Base-by-base conservation (phyloP, 257 asterid genomes). In the Solanum sparsipilum region DNA sequence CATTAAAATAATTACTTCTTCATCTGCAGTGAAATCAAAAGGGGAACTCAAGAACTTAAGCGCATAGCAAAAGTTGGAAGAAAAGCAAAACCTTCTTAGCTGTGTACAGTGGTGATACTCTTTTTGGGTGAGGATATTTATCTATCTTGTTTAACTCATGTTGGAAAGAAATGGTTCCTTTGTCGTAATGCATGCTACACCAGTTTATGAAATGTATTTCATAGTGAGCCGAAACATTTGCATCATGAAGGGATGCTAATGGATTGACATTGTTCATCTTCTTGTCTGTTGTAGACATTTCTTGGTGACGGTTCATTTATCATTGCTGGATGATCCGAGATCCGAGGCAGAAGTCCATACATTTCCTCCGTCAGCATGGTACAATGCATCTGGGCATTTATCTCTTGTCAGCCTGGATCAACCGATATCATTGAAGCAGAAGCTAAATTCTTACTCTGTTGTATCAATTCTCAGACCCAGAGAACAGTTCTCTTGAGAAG, bases 41-140 rank as follows among this genome's bases (percentile, higher is more conserved):
- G 46, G 21, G 98, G 96, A 88, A 92, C 89, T n/a, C 94, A 91
- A 60, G 95, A 94, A 86, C 98, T 95, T 67, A 94, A 88, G 93
- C 96, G 98, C 86, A 88, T 92, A 44, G 20, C 95, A 21, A 95
- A 89, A 91, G 88, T 91, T 84, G 95, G 95, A 81, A 92, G 89
- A 83, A 96, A 95, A 87, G 81, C 95, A 25, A 96, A 96, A 93
- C 96, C 95, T 81, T 94, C 95, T 85, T 96, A 93, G 91, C 83
- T 84, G 87, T 75, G 70, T 48, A 82, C 85, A 48, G 70, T 23
- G 11, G n/a, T 31, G 85, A 82, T 29, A 29, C 85, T 48, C 63
- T 29, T 81, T 48, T 82, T 18, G 70, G 85, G 85, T 81, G 44
- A 81, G 41, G 70, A 81, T 48, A 29, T 81, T 48, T 46, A 10